Conservation (phyloP, 2,329 filamentous ascomycete genomes). For the Tetracladium maxilliforme region DNA sequence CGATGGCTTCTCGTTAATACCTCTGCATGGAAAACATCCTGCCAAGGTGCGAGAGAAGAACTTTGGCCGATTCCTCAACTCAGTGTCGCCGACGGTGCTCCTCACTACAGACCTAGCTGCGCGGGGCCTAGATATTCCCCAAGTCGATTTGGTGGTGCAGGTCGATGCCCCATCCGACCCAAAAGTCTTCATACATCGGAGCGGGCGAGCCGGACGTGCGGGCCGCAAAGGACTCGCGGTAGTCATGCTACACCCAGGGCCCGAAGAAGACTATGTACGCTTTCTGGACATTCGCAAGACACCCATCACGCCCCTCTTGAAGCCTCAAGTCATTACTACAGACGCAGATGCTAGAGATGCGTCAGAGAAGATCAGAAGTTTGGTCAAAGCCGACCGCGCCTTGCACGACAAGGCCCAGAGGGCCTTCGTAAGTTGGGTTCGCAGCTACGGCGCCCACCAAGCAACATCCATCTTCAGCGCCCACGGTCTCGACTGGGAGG, state of each 20-base stretch:
- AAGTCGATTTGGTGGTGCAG: conserved; percentile 83
- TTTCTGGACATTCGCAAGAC: conserved; percentile 83
- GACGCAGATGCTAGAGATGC: conserved; percentile 43
- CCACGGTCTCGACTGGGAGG: conserved; percentile 69
- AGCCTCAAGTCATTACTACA: conserved; percentile 39
- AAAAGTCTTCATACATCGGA: conserved; percentile 89
- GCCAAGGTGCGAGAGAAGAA: conserved; percentile 81
- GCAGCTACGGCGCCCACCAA: conserved; percentile 82
- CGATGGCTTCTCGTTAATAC: conserved; percentile 52
- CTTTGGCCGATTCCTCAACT: conserved; percentile 64
- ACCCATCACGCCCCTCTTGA: conserved; percentile 51
- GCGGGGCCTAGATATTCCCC: conserved; percentile 79
- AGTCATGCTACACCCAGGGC: conserved; percentile 69
- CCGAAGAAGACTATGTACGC: conserved; percentile 78
- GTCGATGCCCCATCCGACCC: conserved; percentile 76
- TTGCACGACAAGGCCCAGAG: conserved; percentile 75
- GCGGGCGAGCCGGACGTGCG: conserved; percentile 80
- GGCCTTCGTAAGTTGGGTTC: conserved; percentile 86
- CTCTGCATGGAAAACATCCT: conserved; percentile 84
- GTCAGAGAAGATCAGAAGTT: conserved; percentile 44
- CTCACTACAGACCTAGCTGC: conserved; percentile 89
- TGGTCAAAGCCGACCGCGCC: conserved; percentile 34
- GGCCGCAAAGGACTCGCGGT: conserved; percentile 75
- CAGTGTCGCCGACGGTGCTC: conserved; percentile 63
- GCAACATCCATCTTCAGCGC: conserved; percentile 83